phyloP scores from a whole-genome alignment of 108 stramenopile genomes.

The Chaetoceros tenuissimus region DNA sequence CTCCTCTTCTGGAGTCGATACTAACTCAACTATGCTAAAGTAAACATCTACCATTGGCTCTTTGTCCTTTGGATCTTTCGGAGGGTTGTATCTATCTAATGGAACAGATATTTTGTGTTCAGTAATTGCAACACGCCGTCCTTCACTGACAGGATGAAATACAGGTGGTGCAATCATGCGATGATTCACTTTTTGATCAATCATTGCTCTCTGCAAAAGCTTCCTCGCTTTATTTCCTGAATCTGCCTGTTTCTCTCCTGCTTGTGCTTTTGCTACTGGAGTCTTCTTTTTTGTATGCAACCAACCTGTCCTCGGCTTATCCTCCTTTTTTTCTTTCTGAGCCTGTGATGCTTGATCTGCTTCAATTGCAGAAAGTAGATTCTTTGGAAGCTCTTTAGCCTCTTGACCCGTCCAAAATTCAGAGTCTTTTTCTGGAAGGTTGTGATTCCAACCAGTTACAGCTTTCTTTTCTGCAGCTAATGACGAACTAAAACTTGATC shows the following conservation, averaged over 20 bases:
- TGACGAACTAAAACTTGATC: no score
- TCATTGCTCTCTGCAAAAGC: conserved; percentile 51
- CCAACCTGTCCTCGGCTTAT: conserved; percentile 71
- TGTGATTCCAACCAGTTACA: conserved; percentile 50
- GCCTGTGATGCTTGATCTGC: background rate
- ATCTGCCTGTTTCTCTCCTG: conserved; percentile 4
- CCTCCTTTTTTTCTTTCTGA: background rate
- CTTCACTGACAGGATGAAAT: conserved; percentile 55
- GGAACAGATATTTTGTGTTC: conserved; percentile 73
- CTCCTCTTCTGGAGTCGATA: conserved; percentile 22
- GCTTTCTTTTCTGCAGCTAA: background rate
- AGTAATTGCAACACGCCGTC: conserved; percentile 51
- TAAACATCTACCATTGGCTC: conserved; percentile 48
- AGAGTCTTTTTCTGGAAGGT: conserved; percentile 23
- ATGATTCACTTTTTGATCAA: conserved; percentile 57
- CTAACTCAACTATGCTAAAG: conserved; percentile 67
- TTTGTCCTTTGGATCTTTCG: conserved; percentile 9
- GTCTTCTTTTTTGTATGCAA: conserved; percentile 58
- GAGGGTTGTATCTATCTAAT: conserved; percentile 15
- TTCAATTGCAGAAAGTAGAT: conserved; percentile 1
- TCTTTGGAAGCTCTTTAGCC: background rate
- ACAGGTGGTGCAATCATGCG: conserved; percentile 62
- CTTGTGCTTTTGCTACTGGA: conserved; percentile 9
- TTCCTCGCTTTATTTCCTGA: conserved; percentile 9
- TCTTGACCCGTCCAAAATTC: conserved; percentile 17